Evolutionary conservation across 2,329 filamentous ascomycete genomes (phyloP).

Genomic region (Cordyceps fumosorosea): DNA sequence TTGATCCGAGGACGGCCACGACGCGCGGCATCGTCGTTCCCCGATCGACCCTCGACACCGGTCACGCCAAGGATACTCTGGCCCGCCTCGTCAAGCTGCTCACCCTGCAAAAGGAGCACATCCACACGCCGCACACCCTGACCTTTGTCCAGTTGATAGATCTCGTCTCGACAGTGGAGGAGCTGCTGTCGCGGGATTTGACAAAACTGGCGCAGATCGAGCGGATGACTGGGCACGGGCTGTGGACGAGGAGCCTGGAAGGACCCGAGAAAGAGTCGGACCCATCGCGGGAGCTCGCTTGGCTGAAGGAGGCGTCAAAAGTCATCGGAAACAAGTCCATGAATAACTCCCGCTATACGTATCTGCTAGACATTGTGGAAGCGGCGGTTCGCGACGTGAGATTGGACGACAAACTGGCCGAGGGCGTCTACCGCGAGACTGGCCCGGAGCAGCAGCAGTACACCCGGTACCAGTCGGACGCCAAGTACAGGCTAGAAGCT

Average conservation of each 20-base stretch:
- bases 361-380: neutral
- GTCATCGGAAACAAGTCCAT: neutral
- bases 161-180: neutral
- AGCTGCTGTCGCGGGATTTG: neutral
- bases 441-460: neutral
- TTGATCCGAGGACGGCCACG: neutral
- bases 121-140: neutral
- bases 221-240: neutral
- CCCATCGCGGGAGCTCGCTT: neutral
- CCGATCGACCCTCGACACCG: neutral
- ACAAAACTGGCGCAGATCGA: neutral
- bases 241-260: neutral
- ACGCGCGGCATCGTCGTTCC: neutral
- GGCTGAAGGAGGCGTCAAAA: neutral
- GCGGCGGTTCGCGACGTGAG: neutral
- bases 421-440: neutral
- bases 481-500: neutral
- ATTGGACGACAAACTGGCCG: neutral
- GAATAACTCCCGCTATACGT: neutral
- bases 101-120: neutral
- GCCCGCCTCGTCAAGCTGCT: neutral
- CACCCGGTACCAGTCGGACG: neutral
- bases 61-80: neutral
- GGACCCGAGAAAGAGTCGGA: neutral
- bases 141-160: neutral